Conservation (phyloP, 805 yeast species). For the Yamadazyma paraphyllophila region DNA sequence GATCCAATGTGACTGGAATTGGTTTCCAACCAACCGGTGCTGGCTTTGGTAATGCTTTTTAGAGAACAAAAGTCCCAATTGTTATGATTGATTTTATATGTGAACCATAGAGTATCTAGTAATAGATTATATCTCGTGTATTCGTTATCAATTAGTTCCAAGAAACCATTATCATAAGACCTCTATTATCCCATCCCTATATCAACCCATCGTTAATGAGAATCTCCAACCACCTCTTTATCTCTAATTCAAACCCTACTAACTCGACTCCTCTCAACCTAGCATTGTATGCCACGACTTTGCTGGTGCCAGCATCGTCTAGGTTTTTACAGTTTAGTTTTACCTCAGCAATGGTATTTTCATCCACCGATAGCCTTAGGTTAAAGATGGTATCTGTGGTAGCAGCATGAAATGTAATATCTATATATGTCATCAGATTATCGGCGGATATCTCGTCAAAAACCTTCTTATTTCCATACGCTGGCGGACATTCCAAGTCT, state of each 20-base stretch:
- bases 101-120: background rate
- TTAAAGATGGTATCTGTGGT: background rate
- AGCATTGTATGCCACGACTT: background rate
- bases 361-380: background rate
- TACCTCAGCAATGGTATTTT: background rate
- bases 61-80: background rate
- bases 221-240: background rate
- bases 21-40: conserved; percentile 72
- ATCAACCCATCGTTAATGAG: conserved; percentile 2
- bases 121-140: too few species aligned
- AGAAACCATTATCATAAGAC: too few species aligned
- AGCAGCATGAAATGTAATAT: background rate
- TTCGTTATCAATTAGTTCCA: too few species aligned
- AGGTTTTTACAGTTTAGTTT: background rate
- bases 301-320: background rate
- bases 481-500: background rate
- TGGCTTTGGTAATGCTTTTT: conserved; percentile 56
- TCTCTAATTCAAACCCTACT: background rate
- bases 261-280: conserved; percentile 1
- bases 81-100: background rate
- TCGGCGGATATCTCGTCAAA: conserved; percentile 6
- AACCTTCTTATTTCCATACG: background rate
- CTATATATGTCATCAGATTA: conserved; percentile 1
- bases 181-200: background rate
- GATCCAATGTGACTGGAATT: conserved; percentile 41